These are phyloP conservation scores for Penicillium salamii DNA, from an alignment of 495 filamentous ascomycete genomes.

Conservation along the genomic window DNA sequence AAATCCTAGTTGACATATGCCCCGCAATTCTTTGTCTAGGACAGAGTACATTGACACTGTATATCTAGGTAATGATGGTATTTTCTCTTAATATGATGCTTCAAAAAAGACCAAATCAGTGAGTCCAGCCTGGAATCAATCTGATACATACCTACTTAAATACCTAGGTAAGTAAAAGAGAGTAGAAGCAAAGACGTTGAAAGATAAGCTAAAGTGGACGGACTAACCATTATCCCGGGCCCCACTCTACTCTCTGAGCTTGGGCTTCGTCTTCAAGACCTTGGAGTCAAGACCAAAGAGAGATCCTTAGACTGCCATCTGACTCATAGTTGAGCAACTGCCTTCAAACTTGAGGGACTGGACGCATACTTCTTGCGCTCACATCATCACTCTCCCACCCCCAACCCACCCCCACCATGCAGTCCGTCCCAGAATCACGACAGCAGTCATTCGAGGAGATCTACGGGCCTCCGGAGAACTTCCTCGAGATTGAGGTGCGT, in stretches of 20 bases:
- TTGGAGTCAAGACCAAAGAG: not conserved
- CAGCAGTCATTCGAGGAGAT: conserved; percentile 98
- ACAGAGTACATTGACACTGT: no score
- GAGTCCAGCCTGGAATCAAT: no score
- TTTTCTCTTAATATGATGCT: no score
- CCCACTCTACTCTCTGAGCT: conserved; percentile 7
- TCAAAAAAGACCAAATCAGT: no score
- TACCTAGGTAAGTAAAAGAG: no score
- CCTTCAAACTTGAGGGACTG: no score
- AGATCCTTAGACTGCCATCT: not conserved
- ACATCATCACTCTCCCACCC: not conserved
- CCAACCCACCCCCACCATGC: conserved; percentile 46
- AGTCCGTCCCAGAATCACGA: conserved; percentile 79
- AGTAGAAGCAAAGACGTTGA: not conserved
- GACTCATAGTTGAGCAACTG: not conserved
- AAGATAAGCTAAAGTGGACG: conserved; percentile 13
- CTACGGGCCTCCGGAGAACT: conserved; percentile 97
- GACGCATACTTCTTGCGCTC: no score
- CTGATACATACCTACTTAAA: no score
- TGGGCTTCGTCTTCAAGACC: not conserved
- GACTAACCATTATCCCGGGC: conserved; percentile 16
- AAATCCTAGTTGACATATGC: no score
- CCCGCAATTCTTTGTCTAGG: no score
- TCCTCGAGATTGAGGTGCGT: conserved; percentile 92
- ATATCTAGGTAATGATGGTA: no score